These are phyloP conservation scores for Gloeophyllum trabeum DNA, from an alignment of 768 basidiomycete species.

Conservation along the genomic window DNA sequence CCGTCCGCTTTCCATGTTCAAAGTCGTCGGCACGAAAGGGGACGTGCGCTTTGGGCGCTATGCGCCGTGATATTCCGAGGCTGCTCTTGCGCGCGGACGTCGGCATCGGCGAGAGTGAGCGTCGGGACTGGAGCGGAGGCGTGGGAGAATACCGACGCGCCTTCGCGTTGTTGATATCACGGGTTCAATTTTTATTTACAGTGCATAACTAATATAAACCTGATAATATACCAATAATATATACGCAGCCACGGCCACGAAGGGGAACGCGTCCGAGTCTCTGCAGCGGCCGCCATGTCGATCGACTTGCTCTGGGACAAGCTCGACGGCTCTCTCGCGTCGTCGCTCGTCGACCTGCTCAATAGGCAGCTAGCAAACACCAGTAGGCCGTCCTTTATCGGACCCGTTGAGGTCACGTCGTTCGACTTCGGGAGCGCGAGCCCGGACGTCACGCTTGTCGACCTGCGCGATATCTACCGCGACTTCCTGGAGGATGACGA, in stretches of 20 bases:
- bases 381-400: conserved; percentile 86
- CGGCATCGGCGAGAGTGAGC: too few species aligned
- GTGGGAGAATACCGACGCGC: too few species aligned
- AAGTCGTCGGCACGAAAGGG: conserved; percentile 74
- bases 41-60: conserved; percentile 54
- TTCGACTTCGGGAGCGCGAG: conserved; percentile 78
- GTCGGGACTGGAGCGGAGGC: too few species aligned
- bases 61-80: conserved; percentile 34
- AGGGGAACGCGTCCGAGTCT: too few species aligned
- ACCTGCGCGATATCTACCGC: conserved; percentile 86
- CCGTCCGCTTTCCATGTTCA: conserved; percentile 72
- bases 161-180: too few species aligned
- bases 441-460: conserved; percentile 85
- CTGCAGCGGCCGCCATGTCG: too few species aligned
- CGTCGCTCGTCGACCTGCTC: conserved; percentile 58
- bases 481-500: conserved; percentile 87
- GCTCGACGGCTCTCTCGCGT: conserved; percentile 64
- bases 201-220: too few species aligned
- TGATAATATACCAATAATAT: too few species aligned
- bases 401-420: conserved; percentile 77
- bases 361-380: conserved; percentile 67
- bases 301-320: conserved; percentile 91
- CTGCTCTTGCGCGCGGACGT: conserved; percentile 25
- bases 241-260: too few species aligned
- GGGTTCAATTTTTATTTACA: too few species aligned